Evolutionary conservation across 2,329 filamentous ascomycete genomes (phyloP).

Genomic region (Calonectria montana): DNA sequence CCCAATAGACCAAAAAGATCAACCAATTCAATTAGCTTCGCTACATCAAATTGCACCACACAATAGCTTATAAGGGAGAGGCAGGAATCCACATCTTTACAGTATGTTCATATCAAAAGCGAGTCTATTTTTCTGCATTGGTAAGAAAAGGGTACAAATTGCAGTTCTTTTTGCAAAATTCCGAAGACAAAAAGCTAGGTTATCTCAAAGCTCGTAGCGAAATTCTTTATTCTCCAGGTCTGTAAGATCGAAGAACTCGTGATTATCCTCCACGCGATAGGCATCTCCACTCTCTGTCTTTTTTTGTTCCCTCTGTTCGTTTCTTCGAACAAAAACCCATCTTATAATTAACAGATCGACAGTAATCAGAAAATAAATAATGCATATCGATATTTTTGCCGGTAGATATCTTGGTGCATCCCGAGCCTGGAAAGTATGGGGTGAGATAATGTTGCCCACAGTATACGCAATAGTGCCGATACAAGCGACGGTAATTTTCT

Average conservation of each 20-base stretch:
- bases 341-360: conserved; percentile 32
- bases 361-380: conserved; percentile 36
- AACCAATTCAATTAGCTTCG: no score
- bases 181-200: no score
- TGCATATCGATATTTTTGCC: conserved; percentile 34
- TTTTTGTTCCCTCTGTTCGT: conserved; percentile 25
- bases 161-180: no score
- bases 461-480: conserved; percentile 36
- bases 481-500: conserved; percentile 36
- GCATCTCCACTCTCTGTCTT: conserved; percentile 10
- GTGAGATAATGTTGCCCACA: conserved; percentile 37
- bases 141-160: no score
- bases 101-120: no score
- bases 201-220: conserved; percentile 22
- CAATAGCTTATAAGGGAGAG: no score
- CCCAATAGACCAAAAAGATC: no score
- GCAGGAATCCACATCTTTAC: no score
- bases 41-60: no score
- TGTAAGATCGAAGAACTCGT: conserved; percentile 34
- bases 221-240: conserved; percentile 34
- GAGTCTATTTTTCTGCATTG: no score
- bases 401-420: conserved; percentile 33
- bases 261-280: conserved; percentile 26
- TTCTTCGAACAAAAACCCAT: conserved; percentile 29
- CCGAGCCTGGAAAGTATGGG: conserved; percentile 33